Evolutionary conservation across 805 yeast species (phyloP).

Genomic region (Monosporozyma aquatica): DNA sequence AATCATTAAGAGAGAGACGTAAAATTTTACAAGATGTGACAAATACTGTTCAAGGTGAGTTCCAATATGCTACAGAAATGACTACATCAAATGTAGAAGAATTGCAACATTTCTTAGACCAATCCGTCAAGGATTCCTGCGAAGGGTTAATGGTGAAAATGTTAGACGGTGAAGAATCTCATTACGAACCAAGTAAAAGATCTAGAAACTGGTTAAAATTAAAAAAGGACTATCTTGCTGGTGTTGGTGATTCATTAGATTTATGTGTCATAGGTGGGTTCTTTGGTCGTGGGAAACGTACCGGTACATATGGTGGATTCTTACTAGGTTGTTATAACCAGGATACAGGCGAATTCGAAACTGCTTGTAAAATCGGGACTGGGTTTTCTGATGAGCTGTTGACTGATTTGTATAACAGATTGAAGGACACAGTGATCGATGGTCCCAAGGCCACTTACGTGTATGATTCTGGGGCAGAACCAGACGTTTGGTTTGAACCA

Average conservation of each 20-base stretch:
- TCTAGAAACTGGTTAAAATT: constrained; percentile 92
- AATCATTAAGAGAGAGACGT: constrained; percentile 65
- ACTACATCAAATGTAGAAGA: constrained; percentile 64
- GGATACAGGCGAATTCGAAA: constrained; percentile 87
- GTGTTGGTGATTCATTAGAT: constrained; percentile 93
- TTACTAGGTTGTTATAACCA: constrained; percentile 81
- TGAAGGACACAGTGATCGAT: constrained; percentile 58
- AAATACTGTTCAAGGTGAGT: constrained; percentile 59
- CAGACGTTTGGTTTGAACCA: constrained; percentile 95
- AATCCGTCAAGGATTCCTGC: constrained; percentile 80
- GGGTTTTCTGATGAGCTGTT: constrained; percentile 88
- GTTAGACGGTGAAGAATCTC: constrained; percentile 69
- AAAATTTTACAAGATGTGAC: constrained; percentile 47
- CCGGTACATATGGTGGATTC: constrained; percentile 93
- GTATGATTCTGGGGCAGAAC: constrained; percentile 64
- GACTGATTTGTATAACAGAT: constrained; percentile 44
- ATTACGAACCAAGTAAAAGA: constrained; percentile 89
- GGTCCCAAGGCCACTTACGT: constrained; percentile 60
- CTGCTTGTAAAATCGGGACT: constrained; percentile 95
- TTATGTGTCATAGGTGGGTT: constrained; percentile 91
- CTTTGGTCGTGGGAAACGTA: constrained; percentile 87
- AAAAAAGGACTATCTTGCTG: constrained; percentile 89
- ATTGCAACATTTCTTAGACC: constrained; percentile 76
- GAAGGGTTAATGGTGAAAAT: constrained; percentile 96
- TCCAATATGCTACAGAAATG: constrained; percentile 68